Evolutionary conservation across 192 early-diverging fungal species (phyloP).

Genomic region (Linnemannia exigua): DNA sequence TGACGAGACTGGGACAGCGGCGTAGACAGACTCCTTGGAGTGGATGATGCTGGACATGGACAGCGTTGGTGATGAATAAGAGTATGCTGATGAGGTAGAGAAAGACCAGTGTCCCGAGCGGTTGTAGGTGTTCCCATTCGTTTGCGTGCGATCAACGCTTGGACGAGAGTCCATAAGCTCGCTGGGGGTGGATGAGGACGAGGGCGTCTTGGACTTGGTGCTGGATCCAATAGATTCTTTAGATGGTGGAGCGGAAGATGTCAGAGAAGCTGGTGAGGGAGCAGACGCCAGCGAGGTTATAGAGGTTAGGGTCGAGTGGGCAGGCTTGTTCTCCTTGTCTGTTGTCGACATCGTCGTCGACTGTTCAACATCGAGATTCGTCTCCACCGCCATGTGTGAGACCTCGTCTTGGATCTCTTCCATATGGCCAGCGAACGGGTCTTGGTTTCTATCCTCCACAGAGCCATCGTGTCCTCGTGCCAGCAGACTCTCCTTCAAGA

Average conservation of each 20-base stretch:
- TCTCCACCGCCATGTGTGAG: background rate
- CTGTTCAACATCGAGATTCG: background rate
- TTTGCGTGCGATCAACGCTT: background rate
- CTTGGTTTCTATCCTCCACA: background rate
- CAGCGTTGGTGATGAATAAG: background rate
- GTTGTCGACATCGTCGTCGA: background rate
- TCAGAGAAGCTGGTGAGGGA: background rate
- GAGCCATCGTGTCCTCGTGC: background rate
- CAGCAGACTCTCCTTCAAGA: background rate
- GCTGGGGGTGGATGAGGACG: background rate
- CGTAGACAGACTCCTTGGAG: conserved; percentile 44
- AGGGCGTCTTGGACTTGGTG: background rate
- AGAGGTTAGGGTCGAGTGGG: background rate
- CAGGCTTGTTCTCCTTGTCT: background rate
- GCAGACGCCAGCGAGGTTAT: background rate
- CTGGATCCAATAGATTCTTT: background rate
- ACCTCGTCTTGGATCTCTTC: conserved; percentile 2
- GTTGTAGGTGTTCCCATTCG: background rate
- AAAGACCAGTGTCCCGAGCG: conserved; percentile 16
- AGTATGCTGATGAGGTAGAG: conserved; percentile 8
- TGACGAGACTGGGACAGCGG: conserved; percentile 40
- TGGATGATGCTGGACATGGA: conserved; percentile 27
- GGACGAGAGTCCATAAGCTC: background rate
- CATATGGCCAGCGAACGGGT: background rate
- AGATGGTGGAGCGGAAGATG: background rate